A percentile compares a stretch with the other conserved stretches of the same genome.
These are phyloP conservation scores for Pyrenula aspistea DNA, from an alignment of 495 filamentous ascomycete genomes.

Conservation along the genomic window DNA sequence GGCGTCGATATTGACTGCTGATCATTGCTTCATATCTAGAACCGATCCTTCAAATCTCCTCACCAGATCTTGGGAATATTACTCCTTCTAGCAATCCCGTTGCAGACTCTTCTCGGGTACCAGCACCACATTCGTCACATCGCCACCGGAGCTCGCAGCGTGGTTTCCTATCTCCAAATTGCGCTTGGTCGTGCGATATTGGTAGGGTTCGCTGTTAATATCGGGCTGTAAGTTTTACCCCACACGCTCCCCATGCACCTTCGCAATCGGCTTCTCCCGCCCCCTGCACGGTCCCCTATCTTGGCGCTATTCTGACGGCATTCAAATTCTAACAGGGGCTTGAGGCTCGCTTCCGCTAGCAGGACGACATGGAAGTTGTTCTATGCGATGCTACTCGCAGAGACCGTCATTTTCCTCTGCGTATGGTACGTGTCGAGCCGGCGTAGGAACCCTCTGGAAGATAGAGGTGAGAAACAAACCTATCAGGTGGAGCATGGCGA, in stretches of 20 bases:
- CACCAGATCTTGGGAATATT: neutral
- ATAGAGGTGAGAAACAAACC: neutral
- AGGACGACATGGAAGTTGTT: neutral
- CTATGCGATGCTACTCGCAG: neutral
- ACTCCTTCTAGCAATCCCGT: constrained; percentile 6
- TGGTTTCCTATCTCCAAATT: neutral
- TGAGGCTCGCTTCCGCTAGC: neutral
- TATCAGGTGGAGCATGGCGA: neutral
- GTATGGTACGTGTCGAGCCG: neutral
- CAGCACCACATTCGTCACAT: neutral
- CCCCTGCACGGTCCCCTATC: neutral
- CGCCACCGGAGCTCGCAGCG: neutral
- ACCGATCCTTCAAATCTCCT: neutral
- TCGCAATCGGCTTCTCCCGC: neutral
- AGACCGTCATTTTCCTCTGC: neutral
- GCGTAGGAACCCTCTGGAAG: neutral
- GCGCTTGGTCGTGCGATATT: neutral
- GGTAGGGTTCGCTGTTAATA: neutral
- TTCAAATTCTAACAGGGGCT: neutral
- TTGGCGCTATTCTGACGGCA: neutral
- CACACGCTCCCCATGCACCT: neutral
- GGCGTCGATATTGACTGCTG: neutral
- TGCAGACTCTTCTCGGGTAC: constrained; percentile 22
- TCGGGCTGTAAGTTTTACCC: neutral
- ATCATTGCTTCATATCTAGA: neutral